Evolutionary conservation across 2,329 filamentous ascomycete genomes (phyloP), one percentile per base, ranked within the genome.

Genomic region (Chaetomiaceae sp.): DNA sequence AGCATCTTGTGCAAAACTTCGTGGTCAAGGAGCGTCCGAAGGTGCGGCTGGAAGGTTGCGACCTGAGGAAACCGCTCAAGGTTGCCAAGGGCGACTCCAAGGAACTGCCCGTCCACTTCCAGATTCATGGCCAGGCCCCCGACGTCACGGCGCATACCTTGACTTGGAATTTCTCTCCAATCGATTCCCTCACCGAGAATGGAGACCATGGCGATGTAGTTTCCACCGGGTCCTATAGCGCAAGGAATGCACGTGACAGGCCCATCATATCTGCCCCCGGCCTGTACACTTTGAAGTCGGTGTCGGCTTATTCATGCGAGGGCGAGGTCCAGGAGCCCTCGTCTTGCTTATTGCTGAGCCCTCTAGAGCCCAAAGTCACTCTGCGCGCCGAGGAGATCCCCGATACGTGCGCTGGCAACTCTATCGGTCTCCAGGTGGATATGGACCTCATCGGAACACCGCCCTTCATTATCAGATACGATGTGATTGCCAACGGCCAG

Each of bases 361-460:
- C 94, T 5, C 85, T 94, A 0, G 86, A 96, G 70, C 94, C 94
- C 9, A 82, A 86, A 51, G 69, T 99, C 53, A 76, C 81, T 4
- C 75, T 99, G 45, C 80, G 79, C 29, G 78, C 84, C 6, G 87
- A 95, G 62, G 86, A 90, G 57, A 90, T 99, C 38, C 87, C 89
- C 48, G 94, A 99, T 69, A 95, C 95, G 67, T 99, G 94, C 67
- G 92, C 91, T 32, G 90, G 91, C 43, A 96, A 90, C 65, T 90
- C 94, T 0, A 89, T 99, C 57, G 94, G 94, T 36, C 79, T 99
- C 50, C 82, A 87, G 10, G 89, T 99, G 37, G 87, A 94, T 64
- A 74, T 99, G 45, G 90, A 97, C 66, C 77, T 99, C 34, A 87
- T 92, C 25, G 94, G 94, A 56, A 95, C 90, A 0, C 92, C 95